Evolutionary conservation across 176 grass and related monocot genomes (phyloP), one percentile per base, ranked within the genome.

Genomic region (Oropetium thomaeum): DNA sequence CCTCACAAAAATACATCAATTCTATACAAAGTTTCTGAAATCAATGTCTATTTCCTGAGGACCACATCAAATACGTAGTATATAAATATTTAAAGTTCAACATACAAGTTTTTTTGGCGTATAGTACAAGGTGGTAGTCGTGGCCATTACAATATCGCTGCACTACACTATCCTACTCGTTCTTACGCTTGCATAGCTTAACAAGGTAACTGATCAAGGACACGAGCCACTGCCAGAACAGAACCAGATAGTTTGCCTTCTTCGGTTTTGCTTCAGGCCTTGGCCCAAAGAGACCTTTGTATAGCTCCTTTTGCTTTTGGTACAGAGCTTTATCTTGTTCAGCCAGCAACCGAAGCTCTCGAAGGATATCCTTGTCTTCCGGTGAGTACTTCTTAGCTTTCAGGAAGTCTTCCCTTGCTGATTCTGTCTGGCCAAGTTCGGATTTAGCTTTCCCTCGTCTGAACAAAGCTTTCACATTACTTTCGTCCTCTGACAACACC

Each of bases 401-500:
- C 69, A 89, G 78, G 30, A 97, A 87, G 73, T 93, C 91, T 60
- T 89, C 89, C 67, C 81, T 85, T 13, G 88, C 95, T 42, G 89
- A 69, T 82, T 98, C 95, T 8, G 79, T 98, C 75, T 98, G 91
- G 7, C 95, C 91, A 9, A 98, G 91, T 75, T 86, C 86, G 33
- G 91, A 84, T 78, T 78, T 86, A 65, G 91, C 91, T 83, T 95
- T 98, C 38, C 96, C 96, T 35, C 91, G 84, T 83, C 95, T 92
- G 67, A 94, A 92, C 30, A 94, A 72, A 4, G 95, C 91, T 74
- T 98, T 94, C 19, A 76, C 72, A 43, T 98, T 98, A 74, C 68
- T 90, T 84, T 94, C 91, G 26, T 94, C 95, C 77, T 94, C 91
- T 54, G 86, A 83, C 52, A 98, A 75, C 15, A 98, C 95, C 91